Evolutionary conservation across 441 rosid genomes (phyloP).

Genomic region (Erysimum pusillum): DNA sequence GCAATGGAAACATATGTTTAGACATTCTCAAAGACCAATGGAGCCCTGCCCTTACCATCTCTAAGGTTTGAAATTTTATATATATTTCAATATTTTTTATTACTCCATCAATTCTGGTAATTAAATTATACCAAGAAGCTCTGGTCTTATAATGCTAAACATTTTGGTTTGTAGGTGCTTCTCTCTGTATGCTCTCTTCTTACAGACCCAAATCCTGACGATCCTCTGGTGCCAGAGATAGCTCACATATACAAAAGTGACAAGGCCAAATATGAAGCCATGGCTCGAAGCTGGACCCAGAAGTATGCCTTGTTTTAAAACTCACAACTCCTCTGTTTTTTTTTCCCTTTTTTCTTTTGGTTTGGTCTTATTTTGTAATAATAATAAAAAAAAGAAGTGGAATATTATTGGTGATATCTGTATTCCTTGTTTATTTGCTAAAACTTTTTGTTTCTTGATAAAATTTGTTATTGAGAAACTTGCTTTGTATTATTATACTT

Average conservation of each 20-base stretch:
- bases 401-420: constrained; percentile 20
- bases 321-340: neutral
- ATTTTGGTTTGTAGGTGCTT: constrained; percentile 55
- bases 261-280: constrained; percentile 65
- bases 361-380: constrained; percentile 37
- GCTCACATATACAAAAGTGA: constrained; percentile 74
- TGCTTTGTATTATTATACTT: constrained; percentile 8
- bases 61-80: constrained; percentile 51
- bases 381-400: constrained; percentile 26
- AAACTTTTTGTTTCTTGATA: neutral
- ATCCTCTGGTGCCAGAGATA: constrained; percentile 75
- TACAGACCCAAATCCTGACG: constrained; percentile 76
- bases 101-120: neutral
- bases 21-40: constrained; percentile 76
- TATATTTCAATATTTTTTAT: neutral
- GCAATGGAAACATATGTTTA: constrained; percentile 70
- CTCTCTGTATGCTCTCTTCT: constrained; percentile 77
- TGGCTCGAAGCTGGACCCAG: constrained; percentile 79
- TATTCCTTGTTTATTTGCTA: constrained; percentile 16
- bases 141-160: neutral
- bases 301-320: constrained; percentile 66
- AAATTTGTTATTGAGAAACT: neutral
- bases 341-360: constrained; percentile 19
- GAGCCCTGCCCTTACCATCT: constrained; percentile 78
- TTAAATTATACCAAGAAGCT: neutral